phyloP scores from a whole-genome alignment of 257 asterid genomes.

The Capsicum rhomboideum region DNA sequence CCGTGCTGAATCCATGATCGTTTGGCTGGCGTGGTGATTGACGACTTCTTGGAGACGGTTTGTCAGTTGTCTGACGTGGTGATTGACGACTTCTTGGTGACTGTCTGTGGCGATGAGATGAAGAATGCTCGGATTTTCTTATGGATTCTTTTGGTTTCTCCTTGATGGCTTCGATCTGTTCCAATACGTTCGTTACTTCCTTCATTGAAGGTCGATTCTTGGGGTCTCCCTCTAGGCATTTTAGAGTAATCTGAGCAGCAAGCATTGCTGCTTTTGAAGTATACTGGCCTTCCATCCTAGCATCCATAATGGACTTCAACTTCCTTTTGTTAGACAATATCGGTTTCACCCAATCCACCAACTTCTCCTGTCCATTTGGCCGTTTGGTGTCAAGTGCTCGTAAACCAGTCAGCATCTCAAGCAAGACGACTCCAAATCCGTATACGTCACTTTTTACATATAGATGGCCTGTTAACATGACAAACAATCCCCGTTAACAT shows the following conservation, averaged over 20 bases:
- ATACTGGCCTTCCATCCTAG: conserved; percentile 12
- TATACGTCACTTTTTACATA: conserved; percentile 19
- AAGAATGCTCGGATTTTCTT: not conserved
- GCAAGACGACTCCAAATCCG: conserved; percentile 17
- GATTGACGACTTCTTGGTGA: not conserved
- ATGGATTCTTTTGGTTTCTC: conserved; percentile 4
- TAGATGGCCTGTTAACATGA: conserved; percentile 7
- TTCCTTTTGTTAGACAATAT: conserved; percentile 5
- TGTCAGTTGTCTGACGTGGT: not conserved
- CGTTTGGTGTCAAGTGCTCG: conserved; percentile 7
- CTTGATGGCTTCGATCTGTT: not conserved
- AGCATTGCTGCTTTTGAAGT: conserved; percentile 10
- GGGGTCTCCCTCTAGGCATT: conserved; percentile 6
- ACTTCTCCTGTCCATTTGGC: not conserved
- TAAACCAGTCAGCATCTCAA: conserved; percentile 15
- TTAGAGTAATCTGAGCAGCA: conserved; percentile 13
- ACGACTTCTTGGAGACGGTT: not conserved
- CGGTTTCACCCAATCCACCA: conserved; percentile 15
- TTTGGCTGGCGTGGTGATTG: not conserved
- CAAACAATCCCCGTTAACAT: not conserved
- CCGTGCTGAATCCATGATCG: not conserved
- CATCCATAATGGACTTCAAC: conserved; percentile 11
- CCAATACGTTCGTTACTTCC: conserved; percentile 10
- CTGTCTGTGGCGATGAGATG: not conserved
- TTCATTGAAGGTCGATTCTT: conserved; percentile 18